These are phyloP conservation scores for Ceratobasidium sp. DNA, from an alignment of 1,284 basidiomycete species.

Conservation along the genomic window DNA sequence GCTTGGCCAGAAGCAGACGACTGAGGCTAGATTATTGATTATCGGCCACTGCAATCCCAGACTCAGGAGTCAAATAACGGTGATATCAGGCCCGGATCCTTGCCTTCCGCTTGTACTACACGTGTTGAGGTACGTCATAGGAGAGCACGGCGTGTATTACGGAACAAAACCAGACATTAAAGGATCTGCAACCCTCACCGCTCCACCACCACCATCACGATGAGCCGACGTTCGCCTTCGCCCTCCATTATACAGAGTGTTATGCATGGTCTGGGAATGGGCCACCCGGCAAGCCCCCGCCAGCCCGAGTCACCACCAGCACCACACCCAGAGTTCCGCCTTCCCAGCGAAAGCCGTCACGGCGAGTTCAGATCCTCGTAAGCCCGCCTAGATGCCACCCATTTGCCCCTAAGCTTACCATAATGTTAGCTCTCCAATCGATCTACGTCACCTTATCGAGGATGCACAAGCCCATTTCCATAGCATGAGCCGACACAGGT, in stretches of 20 bases:
- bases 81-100: background rate
- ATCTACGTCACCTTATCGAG: background rate
- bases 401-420: background rate
- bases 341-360: background rate
- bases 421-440: constrained; percentile 1
- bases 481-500: constrained; percentile 1
- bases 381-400: background rate
- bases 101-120: background rate
- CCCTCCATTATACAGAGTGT: background rate
- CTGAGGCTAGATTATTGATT: background rate
- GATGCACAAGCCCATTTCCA: background rate
- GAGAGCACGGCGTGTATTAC: no score
- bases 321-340: background rate
- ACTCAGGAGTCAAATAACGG: background rate
- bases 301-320: background rate
- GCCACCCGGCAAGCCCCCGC: background rate
- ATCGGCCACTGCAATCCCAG: background rate
- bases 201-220: background rate
- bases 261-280: background rate
- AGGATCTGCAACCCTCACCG: background rate
- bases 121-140: background rate
- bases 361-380: background rate
- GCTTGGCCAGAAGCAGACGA: constrained; percentile 9
- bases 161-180: no score
- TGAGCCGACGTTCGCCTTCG: background rate